Base-by-base conservation (phyloP, 495 filamentous ascomycete species). In the Penicillium tannophilum region DNA sequence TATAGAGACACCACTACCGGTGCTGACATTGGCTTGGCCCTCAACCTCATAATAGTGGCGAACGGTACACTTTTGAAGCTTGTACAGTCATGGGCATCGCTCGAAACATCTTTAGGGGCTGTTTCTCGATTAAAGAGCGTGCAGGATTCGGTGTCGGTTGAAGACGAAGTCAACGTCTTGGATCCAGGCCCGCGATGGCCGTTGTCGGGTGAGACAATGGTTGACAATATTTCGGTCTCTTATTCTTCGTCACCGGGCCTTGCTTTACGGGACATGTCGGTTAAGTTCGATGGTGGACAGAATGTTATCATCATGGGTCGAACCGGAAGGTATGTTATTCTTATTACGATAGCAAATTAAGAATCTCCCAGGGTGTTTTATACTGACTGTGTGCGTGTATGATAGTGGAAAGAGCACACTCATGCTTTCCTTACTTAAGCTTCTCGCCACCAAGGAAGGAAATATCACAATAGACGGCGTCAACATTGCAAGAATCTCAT, bases 1-100 rank as follows among this genome's bases (percentile, higher is more conserved):
- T 67, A 81, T n/a, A 41, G 49, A 26, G 26, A 52, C 6, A 55
- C 42, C 5, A 49, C 51, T 4, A 55, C 39, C 1, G 63, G 55
- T 12, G 73, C 81, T 31, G 74, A 52, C 44, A 65, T 75, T 45
- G 75, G 70, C 16, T 72, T 74, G 23, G 56, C 55, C 2, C 64
- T 81, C 2, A 64, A 63, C 35, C 47, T 66, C 30, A 62, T 65
- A 5, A 60, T 55, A 41, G 30, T 63, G 31, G 52, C 59, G 63
- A 41, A 62, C 36, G 6, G 47, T 58, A 76, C 14, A 31, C 63
- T 70, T 0, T 55, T 82, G 30, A 63, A 56, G 23, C 61, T 80
- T 4, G 67, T 80, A 4, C 20, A 57, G n/a, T 48, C 54, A 6
- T 80, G 75, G 75, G 74, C 76, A 1, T 58, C 59, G 0, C 60